phyloP scores from a whole-genome alignment of 2,329 filamentous ascomycete species.

The Orbilia quercus region DNA sequence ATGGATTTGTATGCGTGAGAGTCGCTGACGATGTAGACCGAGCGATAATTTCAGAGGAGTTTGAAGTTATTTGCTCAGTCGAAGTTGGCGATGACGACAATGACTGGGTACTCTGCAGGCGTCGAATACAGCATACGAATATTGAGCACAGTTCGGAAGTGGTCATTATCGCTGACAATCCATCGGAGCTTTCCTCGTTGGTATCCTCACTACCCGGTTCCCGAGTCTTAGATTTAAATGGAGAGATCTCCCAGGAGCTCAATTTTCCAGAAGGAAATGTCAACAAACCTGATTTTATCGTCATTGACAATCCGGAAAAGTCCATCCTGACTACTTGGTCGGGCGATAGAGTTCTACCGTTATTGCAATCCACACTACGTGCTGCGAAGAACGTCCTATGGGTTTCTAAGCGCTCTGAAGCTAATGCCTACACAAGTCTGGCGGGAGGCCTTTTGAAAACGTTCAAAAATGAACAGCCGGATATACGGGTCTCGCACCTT shows the following conservation, averaged over 20 bases:
- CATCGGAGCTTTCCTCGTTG: constrained; percentile 4
- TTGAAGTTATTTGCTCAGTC: constrained; percentile 26
- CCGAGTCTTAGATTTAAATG: constrained; percentile 22
- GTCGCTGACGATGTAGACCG: constrained; percentile 30
- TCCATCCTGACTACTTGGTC: constrained; percentile 57
- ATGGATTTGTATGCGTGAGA: constrained; percentile 20
- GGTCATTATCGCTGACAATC: constrained; percentile 10
- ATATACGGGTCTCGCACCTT: constrained; percentile 55
- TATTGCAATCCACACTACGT: constrained; percentile 53
- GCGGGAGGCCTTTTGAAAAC: constrained; percentile 57
- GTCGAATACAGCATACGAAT: not conserved
- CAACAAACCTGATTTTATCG: constrained; percentile 49
- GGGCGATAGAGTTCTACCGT: constrained; percentile 55
- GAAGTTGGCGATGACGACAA: constrained; percentile 10
- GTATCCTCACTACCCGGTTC: constrained; percentile 10
- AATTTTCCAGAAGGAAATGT: not conserved
- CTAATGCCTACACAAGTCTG: constrained; percentile 50
- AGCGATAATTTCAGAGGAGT: constrained; percentile 28
- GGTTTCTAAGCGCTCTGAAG: constrained; percentile 47
- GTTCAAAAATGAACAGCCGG: constrained; percentile 58
- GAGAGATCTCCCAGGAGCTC: constrained; percentile 2
- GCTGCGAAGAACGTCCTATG: constrained; percentile 56
- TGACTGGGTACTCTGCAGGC: constrained; percentile 31
- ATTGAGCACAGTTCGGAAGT: constrained; percentile 6
- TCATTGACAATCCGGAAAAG: constrained; percentile 53